Conservation (phyloP, 371 early-diverging fungal species). For the Mucor indicus region DNA sequence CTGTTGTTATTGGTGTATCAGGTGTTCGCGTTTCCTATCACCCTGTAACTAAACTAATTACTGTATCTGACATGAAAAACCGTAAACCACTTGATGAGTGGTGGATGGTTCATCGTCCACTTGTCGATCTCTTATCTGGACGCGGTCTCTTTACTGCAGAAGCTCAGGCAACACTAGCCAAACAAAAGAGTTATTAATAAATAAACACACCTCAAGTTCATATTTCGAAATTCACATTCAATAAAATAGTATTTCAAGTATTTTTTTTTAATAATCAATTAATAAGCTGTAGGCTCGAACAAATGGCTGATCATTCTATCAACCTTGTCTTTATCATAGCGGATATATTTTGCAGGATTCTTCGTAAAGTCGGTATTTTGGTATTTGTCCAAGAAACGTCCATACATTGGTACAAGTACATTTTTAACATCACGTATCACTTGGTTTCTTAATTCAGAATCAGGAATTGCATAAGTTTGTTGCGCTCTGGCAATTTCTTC, state of each 20-base stretch:
- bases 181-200: too few relatives aligned
- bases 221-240: too few relatives aligned
- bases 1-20: slow-evolving; percentile 80
- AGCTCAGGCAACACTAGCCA: slow-evolving; percentile 25
- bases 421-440: slow-evolving; percentile 72
- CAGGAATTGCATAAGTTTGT: slow-evolving; percentile 79
- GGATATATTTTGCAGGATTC: slow-evolving; percentile 80
- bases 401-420: slow-evolving; percentile 78
- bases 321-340: slow-evolving; percentile 68
- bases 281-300: slow-evolving; percentile 57
- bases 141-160: slow-evolving; percentile 38
- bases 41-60: slow-evolving; percentile 67
- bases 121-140: slow-evolving; percentile 42
- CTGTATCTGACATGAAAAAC: slow-evolving; percentile 76
- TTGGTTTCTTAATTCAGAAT: slow-evolving; percentile 69
- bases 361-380: slow-evolving; percentile 70
- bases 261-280: too few relatives aligned
- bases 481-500: slow-evolving; percentile 75
- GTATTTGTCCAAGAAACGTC: slow-evolving; percentile 70
- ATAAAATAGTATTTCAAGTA: too few relatives aligned
- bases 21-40: slow-evolving; percentile 74
- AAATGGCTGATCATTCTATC: slow-evolving; percentile 67
- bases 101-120: slow-evolving; percentile 72
- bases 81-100: slow-evolving; percentile 68
- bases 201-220: too few relatives aligned